phyloP scores from a whole-genome alignment of 495 filamentous ascomycete genomes.

The Ramalina peruviana region DNA sequence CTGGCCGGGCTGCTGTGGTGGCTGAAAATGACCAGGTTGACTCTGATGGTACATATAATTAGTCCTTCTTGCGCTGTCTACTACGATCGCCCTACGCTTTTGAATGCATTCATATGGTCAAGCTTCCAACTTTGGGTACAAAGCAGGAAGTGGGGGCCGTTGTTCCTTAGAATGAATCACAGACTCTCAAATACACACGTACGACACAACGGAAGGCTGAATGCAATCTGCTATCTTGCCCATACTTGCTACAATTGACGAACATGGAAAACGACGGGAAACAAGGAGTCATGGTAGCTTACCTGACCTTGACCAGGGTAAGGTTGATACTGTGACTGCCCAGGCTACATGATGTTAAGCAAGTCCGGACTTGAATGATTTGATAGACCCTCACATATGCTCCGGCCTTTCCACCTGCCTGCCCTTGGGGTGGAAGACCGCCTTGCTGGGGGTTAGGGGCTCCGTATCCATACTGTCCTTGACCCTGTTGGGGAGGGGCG shows the following conservation, averaged over 20 bases:
- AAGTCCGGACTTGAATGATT: background rate
- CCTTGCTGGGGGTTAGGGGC: background rate
- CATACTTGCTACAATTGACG: no score
- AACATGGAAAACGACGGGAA: background rate
- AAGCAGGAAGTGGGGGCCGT: no score
- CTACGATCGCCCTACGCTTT: no score
- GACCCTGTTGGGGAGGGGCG: no score
- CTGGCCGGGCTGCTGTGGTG: constrained; percentile 2
- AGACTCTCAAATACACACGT: no score
- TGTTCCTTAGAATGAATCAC: no score
- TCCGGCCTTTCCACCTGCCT: background rate
- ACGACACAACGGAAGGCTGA: no score
- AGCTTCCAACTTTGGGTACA: no score
- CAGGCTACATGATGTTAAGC: constrained; percentile 1
- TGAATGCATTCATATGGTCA: no score
- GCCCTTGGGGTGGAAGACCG: background rate
- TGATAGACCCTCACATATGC: background rate
- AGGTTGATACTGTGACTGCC: constrained; percentile 9
- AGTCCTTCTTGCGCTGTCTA: no score
- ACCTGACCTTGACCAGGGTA: constrained; percentile 6
- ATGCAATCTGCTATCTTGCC: no score
- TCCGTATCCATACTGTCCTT: background rate
- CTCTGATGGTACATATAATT: background rate
- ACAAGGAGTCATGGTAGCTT: background rate
- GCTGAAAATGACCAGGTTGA: background rate